A percentile compares a stretch with the other conserved stretches of the same genome.
Conservation (phyloP, 805 yeast genomes). For the Blastobotrys muscicola region DNA sequence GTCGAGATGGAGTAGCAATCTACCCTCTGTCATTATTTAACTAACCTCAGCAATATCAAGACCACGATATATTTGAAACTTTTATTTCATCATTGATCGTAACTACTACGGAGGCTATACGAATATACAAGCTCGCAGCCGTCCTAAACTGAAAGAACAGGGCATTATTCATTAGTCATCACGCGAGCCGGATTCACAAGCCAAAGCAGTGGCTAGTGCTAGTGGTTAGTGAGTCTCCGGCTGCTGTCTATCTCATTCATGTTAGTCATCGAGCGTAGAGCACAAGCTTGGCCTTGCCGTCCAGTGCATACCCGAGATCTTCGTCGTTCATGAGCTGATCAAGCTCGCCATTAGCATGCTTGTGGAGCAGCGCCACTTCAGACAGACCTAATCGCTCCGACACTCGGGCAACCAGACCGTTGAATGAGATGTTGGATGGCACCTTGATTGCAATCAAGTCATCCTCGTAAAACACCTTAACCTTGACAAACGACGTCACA, state of each 20-base stretch:
- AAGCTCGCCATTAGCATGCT: constrained; percentile 19
- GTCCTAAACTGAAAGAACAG: no score
- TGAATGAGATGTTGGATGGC: constrained; percentile 25
- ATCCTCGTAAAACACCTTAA: constrained; percentile 30
- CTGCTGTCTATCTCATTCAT: no score
- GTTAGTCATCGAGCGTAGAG: constrained; percentile 16
- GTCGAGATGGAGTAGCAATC: background rate
- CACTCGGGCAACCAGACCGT: constrained; percentile 23
- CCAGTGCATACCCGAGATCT: constrained; percentile 22
- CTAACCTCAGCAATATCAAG: no score
- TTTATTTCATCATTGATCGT: no score
- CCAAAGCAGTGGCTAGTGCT: no score
- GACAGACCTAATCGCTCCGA: constrained; percentile 26
- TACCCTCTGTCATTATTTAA: no score
- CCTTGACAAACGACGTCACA: constrained; percentile 21
- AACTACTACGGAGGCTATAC: no score
- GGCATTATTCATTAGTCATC: no score
- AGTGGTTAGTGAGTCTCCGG: no score
- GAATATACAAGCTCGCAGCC: no score
- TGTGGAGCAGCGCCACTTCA: constrained; percentile 20
- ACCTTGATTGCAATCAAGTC: constrained; percentile 32
- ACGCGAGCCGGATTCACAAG: no score
- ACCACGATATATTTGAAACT: no score
- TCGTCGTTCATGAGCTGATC: constrained; percentile 21
- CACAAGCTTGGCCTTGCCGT: constrained; percentile 25